Base-by-base conservation (phyloP, 306 rosid genomes). In the Gleditsia sinensis region DNA sequence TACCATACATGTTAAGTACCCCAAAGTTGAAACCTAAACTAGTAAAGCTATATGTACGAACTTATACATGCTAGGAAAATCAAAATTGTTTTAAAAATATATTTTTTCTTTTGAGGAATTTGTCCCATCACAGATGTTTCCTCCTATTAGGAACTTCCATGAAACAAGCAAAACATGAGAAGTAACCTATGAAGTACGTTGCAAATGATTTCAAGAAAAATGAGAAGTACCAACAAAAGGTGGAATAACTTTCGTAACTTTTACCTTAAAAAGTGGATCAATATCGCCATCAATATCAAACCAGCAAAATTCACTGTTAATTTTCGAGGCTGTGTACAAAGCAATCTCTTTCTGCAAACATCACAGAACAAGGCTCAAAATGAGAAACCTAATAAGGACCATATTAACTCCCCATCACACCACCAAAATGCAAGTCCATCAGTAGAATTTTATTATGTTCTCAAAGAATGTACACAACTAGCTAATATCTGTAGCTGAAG, bases 221-320 rank as follows among this genome's bases (percentile, higher is more conserved):
- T n/a, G 32, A 66, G 32, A 56, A 17, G 20, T 65, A 64, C 21
- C 48, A 40, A 72, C 40, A 42, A 42, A 71, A n/a, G 32, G 69
- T 30, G 48, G 37, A 79, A 46, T 24, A 13, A 30, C 17, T 13
- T 57, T 25, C 9, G 4, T 24, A 25, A 4, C 9, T 7, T 30
- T 53, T 67, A 88, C 92, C 92, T 88, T 88, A 69, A 88, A 88
- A 45, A 88, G 90, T 51, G 92, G 81, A 70, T 85, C 85, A 73
- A 88, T 83, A 79, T 81, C 86, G 24, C 88, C 85, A 81, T 88
- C 92, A 65, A 85, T 81, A 77, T 85, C 85, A 79, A 85, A 88
- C 85, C 79, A 80, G 75, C 70, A 51, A 70, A 88, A 88, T 12
- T 83, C 89, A 45, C 71, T 79, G 71, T 69, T 81, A 69, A 75